A percentile compares a stretch with the other conserved stretches of the same genome.
phyloP scores from a whole-genome alignment of 2,329 filamentous ascomycete species.

The Trichoderma hamatum region DNA sequence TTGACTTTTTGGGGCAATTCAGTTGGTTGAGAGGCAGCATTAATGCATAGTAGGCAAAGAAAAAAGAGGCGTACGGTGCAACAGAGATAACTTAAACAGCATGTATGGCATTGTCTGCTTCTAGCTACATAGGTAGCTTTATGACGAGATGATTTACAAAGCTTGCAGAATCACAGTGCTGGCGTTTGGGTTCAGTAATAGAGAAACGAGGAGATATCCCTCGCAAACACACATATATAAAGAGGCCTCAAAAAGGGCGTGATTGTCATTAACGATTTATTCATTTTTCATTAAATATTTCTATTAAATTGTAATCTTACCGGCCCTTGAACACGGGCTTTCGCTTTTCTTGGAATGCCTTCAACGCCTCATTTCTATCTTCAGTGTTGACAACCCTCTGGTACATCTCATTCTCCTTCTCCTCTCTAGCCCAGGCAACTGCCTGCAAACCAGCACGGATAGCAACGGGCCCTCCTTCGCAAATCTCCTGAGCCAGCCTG shows the following conservation, averaged over 20 bases:
- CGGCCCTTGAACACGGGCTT: conserved; percentile 61
- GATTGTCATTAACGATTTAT: background rate
- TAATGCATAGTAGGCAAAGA: background rate
- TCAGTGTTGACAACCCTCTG: conserved; percentile 79
- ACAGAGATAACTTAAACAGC: background rate
- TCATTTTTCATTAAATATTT: background rate
- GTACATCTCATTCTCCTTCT: conserved; percentile 86
- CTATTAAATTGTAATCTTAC: conserved; percentile 36
- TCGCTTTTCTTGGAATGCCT: conserved; percentile 73
- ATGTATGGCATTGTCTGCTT: background rate
- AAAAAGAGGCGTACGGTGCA: background rate
- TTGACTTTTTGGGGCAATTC: background rate
- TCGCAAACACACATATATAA: background rate
- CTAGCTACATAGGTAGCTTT: background rate
- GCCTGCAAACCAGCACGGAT: conserved; percentile 78
- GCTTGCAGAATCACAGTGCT: background rate
- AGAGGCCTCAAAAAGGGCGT: background rate
- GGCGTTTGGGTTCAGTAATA: background rate
- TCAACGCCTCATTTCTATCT: conserved; percentile 85
- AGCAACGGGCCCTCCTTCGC: conserved; percentile 84
- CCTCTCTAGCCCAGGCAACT: conserved; percentile 71
- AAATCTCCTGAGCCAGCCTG: conserved; percentile 79
- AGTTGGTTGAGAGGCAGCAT: background rate
- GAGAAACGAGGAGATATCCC: background rate
- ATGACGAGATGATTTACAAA: background rate